Evolutionary conservation across 1,284 basidiomycete species (phyloP).

Genomic region (Trametes polyzona): DNA sequence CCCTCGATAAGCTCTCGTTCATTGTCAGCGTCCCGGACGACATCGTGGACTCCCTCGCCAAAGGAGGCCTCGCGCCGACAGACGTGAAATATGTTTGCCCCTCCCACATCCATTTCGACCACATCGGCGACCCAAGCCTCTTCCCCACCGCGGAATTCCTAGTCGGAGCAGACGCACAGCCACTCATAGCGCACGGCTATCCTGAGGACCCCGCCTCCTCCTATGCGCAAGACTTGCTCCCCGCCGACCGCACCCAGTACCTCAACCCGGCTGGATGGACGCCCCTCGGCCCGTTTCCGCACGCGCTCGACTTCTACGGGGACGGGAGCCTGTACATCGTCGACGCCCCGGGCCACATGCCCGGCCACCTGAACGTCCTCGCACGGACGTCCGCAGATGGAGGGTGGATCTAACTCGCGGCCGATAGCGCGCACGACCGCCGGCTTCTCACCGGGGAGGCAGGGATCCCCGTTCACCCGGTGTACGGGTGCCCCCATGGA

Average conservation of each 20-base stretch:
- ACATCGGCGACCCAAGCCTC: slow-evolving; percentile 46
- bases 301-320: slow-evolving; percentile 52
- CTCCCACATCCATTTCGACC: slow-evolving; percentile 52
- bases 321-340: slow-evolving; percentile 61
- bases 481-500: slow-evolving; percentile 44
- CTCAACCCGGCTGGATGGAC: slow-evolving; percentile 8
- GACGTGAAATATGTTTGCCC: slow-evolving; percentile 49
- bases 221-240: slow-evolving; percentile 45
- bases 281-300: slow-evolving; percentile 52
- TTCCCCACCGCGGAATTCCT: slow-evolving; percentile 52
- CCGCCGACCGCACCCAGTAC: slow-evolving; percentile 44
- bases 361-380: slow-evolving; percentile 56
- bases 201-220: slow-evolving; percentile 42
- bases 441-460: slow-evolving; percentile 51
- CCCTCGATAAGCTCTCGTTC: slow-evolving; percentile 7
- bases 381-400: slow-evolving; percentile 59
- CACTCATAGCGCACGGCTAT: slow-evolving; percentile 42
- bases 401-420: slow-evolving; percentile 57
- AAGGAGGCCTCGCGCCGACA: slow-evolving; percentile 48
- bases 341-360: slow-evolving; percentile 56
- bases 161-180: slow-evolving; percentile 42
- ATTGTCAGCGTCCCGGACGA: slow-evolving; percentile 42
- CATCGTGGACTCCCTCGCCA: slow-evolving; percentile 49
- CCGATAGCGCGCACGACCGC: slow-evolving; percentile 59
- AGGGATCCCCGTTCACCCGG: slow-evolving; percentile 38